Base-by-base conservation (phyloP, 2,329 filamentous ascomycete species). In the Sclerotinia minor region DNA sequence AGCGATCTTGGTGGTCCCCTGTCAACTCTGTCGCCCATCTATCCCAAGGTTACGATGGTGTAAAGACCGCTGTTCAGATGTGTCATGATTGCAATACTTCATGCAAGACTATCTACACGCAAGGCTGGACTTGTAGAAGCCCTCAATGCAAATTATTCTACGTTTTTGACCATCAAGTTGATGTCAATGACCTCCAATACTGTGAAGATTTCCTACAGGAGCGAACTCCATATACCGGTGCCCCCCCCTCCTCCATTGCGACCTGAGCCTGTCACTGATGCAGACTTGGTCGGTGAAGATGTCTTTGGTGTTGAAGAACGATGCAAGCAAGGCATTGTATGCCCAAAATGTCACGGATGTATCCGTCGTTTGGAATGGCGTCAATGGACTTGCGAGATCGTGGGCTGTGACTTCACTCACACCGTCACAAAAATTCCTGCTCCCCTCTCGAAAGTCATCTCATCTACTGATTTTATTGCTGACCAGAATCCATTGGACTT, bases 251-350 rank as follows among this genome's bases (percentile, higher is more conserved):
- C 80, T 64, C 77, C 84, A 3, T 73, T 82, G 9, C 79, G 79
- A 0, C 74, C 80, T 9, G 69, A 81, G 0, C 72, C 82, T 0
- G 77, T 79, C 0, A 77, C 81, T 0, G 67, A 81, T 5, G 73
- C 77, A 6, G 72, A 78, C 15, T 73, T 78, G 1, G 71, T 77
- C 13, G 38, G 41, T 5, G 52, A 50, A 0, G 78, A 79, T 19
- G 76, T 79, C 0, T 73, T 79, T 5, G 83, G 84, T 4, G 82
- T 84, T 0, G 82, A 85, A 15, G 78, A 79, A 3, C 76, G 80
- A 11, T 86, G 84, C 67, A 89, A 86, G 73, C 80, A 81, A 63
- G 90, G 90, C 0, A 84, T 92, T 58, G 85, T 90, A 2, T 94
- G 91, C 72, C 87, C 86, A 0, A 69, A 78, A 1, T 93, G 91